Conservation (phyloP, 1,139 yeast species). For the Blastobotrys arbuscula region DNA sequence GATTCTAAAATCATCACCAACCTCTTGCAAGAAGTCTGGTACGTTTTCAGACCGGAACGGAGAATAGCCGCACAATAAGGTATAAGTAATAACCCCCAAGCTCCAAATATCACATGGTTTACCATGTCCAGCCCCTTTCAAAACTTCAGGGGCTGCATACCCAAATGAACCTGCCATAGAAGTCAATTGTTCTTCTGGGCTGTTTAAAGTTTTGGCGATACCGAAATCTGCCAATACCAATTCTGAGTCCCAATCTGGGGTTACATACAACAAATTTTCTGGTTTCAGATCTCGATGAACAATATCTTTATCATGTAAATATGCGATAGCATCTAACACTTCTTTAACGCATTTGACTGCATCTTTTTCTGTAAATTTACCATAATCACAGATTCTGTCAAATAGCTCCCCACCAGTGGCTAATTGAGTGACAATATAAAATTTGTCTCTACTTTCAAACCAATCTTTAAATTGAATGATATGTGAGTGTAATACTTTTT, state of each 20-base stretch:
- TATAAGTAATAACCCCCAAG: slow-evolving; percentile 84
- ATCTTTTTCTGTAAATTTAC: slow-evolving; percentile 78
- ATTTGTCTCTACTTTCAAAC: slow-evolving; percentile 71
- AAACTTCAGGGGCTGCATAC: slow-evolving; percentile 91
- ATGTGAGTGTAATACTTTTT: slow-evolving; percentile 66
- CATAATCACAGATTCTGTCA: slow-evolving; percentile 71
- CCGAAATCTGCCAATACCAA: slow-evolving; percentile 91
- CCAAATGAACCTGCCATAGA: slow-evolving; percentile 89
- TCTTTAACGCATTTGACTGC: slow-evolving; percentile 68
- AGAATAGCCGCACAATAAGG: slow-evolving; percentile 85
- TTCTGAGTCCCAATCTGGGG: slow-evolving; percentile 50
- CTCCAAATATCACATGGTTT: slow-evolving; percentile 94
- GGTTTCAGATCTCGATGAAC: slow-evolving; percentile 92
- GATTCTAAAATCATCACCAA: slow-evolving; percentile 57
- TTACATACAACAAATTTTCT: slow-evolving; percentile 70
- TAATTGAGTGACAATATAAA: slow-evolving; percentile 45
- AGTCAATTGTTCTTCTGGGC: slow-evolving; percentile 58
- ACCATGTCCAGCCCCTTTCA: slow-evolving; percentile 73
- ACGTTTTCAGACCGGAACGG: slow-evolving; percentile 86
- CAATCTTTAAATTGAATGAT: slow-evolving; percentile 80
- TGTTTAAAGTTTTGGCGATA: slow-evolving; percentile 67
- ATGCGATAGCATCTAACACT: slow-evolving; percentile 65
- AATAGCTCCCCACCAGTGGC: slow-evolving; percentile 92
- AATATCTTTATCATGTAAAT: slow-evolving; percentile 66
- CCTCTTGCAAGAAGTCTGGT: slow-evolving; percentile 74